These are phyloP conservation scores for Thraustotheca clavata DNA, from an alignment of 352 stramenopile genomes.

Conservation along the genomic window DNA sequence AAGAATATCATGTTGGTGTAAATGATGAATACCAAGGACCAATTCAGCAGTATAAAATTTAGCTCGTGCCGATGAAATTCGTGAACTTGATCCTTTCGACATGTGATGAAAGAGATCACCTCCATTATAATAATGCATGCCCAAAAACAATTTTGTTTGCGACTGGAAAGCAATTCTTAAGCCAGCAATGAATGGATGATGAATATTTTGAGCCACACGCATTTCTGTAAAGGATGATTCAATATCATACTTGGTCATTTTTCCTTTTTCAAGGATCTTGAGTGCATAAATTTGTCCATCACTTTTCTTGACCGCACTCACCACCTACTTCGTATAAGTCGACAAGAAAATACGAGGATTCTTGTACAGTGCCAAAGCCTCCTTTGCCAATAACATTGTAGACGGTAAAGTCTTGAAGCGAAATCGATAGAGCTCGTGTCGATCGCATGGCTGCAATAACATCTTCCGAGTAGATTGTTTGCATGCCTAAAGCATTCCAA, in stretches of 20 bases:
- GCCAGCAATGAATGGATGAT: constrained; percentile 81
- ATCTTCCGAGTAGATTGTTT: constrained; percentile 75
- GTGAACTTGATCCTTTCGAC: constrained; percentile 80
- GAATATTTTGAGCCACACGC: constrained; percentile 81
- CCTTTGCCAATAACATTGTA: constrained; percentile 88
- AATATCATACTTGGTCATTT: constrained; percentile 87
- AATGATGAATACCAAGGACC: constrained; percentile 85
- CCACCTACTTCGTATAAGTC: constrained; percentile 30
- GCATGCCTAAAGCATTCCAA: constrained; percentile 72
- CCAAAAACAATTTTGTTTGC: constrained; percentile 76
- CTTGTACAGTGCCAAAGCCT: constrained; percentile 60
- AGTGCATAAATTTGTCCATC: constrained; percentile 86
- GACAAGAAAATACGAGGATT: background rate
- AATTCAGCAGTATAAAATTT: constrained; percentile 93
- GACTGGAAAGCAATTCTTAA: constrained; percentile 84
- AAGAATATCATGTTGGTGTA: constrained; percentile 93
- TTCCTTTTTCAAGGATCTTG: constrained; percentile 85
- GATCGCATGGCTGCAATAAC: constrained; percentile 70
- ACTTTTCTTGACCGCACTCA: constrained; percentile 86
- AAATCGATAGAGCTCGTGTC: constrained; percentile 79
- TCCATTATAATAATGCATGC: constrained; percentile 84
- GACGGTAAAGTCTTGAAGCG: constrained; percentile 84
- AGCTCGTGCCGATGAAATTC: constrained; percentile 69
- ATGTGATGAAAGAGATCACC: constrained; percentile 86
- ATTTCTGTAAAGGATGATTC: constrained; percentile 86